Base-by-base conservation (phyloP, 768 basidiomycete genomes). In the Pisolithus sp. region DNA sequence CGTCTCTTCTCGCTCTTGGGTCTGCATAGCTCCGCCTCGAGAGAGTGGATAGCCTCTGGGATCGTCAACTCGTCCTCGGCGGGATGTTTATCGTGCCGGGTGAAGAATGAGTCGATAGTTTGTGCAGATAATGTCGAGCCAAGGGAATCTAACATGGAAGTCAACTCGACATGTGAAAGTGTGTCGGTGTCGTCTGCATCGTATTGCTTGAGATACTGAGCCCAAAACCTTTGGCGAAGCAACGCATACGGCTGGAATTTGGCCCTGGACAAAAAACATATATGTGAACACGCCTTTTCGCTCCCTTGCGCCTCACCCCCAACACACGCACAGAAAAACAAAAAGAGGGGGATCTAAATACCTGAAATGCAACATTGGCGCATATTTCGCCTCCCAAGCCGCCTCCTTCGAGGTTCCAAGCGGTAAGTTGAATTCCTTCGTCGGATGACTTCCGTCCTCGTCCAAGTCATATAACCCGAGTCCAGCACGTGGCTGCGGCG, bases 221-320 rank as follows among this genome's bases (percentile, higher is more conserved):
- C 74, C 93, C 93, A 96, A 75, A 94, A 93, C 2, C 80, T 81
- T 61, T 93, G 91, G 0, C 92, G 87, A 8, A 95, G 78, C 15
- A 89, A 87, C 53, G 85, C 89, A 62, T 98, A 99, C 0, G 96
- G 92, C 63, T 96, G 93, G 69, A 93, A 99, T 68, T 87, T 95
- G 9, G 94, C 95, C 21, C 90, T 88, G 57, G 7, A 43, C 42
- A 8, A 48, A 18, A 17, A n/a, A 42, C 53, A 46, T 47, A 4
- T 43, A 15, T 30, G 24, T 37, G 9, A 37, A 18, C 15, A 20
- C 13, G 13, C 28, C 43, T 18, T 17, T 45, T 24, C 43, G 13
- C 1, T 10, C 43, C 21, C 18, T 3, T 13, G 24, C 43, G 10
- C 20, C 15, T 23, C 9, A n/a, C 7, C 15, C 13, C 43, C 13